These are phyloP conservation scores for Malus hybrid DNA, from an alignment of 331 rosid species.

Conservation along the genomic window DNA sequence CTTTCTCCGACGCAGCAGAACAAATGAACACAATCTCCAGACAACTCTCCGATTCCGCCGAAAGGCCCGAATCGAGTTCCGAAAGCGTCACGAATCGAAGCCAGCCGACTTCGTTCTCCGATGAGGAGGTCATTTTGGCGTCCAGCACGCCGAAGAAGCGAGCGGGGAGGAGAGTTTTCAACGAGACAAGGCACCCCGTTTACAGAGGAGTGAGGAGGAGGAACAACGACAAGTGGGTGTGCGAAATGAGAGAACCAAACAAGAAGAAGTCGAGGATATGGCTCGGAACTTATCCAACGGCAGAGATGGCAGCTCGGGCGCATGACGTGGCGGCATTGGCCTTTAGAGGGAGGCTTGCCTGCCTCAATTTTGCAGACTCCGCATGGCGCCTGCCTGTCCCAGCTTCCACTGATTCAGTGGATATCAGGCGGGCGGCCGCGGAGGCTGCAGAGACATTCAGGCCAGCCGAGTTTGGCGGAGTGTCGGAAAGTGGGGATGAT, in stretches of 20 bases:
- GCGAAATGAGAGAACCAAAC: conserved; percentile 68
- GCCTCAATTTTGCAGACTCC: conserved; percentile 75
- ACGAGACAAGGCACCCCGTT: conserved; percentile 81
- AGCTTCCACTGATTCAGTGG: conserved; percentile 31
- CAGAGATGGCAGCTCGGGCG: conserved; percentile 88
- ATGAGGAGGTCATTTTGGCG: conserved; percentile 45
- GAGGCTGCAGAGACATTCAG: conserved; percentile 47
- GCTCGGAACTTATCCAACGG: conserved; percentile 68
- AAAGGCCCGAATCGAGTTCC: background rate
- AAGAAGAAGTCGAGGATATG: conserved; percentile 48
- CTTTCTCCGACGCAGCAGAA: background rate
- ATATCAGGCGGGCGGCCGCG: conserved; percentile 43
- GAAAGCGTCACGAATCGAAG: conserved; percentile 8
- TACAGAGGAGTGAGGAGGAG: conserved; percentile 61
- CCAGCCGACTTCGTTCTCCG: conserved; percentile 4
- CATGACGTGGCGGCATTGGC: conserved; percentile 74
- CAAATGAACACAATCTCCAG: background rate
- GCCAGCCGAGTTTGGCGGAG: conserved; percentile 10
- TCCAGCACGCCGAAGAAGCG: conserved; percentile 52
- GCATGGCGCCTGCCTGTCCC: conserved; percentile 43
- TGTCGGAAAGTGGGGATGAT: background rate
- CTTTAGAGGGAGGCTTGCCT: conserved; percentile 43
- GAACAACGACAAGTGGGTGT: conserved; percentile 79
- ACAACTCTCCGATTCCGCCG: background rate
- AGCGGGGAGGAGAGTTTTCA: conserved; percentile 57